Evolutionary conservation across 2,329 filamentous ascomycete genomes (phyloP).

Genomic region (Colletotrichum falcatum): DNA sequence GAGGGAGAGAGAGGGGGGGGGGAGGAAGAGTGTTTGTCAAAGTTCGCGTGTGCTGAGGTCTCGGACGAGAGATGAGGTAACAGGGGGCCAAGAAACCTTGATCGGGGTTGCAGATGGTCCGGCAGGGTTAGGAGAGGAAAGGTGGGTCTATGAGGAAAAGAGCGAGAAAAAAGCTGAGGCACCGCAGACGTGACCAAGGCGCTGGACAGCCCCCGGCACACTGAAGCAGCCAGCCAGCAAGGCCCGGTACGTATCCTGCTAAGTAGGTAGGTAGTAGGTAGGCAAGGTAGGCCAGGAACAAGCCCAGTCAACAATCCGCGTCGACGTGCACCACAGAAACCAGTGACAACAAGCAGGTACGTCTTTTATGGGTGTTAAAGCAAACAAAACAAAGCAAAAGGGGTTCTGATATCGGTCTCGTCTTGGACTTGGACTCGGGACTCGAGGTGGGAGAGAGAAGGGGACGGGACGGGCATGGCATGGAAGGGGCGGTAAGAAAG

Average conservation of each 20-base stretch:
- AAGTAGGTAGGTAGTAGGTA: not conserved
- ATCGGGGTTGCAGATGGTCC: slow-evolving; percentile 40
- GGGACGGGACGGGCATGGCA: not conserved
- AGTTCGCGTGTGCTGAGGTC: slow-evolving; percentile 38
- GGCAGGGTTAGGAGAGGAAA: slow-evolving; percentile 38
- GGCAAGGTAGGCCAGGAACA: slow-evolving; percentile 7
- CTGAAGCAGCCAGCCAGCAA: slow-evolving; percentile 12
- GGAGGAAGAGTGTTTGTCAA: slow-evolving; percentile 37
- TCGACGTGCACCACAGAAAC: not conserved
- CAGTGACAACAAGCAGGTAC: not conserved
- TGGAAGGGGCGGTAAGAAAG: not conserved
- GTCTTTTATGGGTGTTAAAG: not conserved
- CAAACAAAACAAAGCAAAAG: too few species aligned
- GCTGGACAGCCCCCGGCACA: slow-evolving; percentile 34
- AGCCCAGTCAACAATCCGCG: not conserved
- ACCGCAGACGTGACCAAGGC: slow-evolving; percentile 34
- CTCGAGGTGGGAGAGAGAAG: not conserved
- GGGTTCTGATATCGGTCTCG: not conserved
- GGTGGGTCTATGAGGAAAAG: slow-evolving; percentile 17
- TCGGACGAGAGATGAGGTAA: slow-evolving; percentile 41
- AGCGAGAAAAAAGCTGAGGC: slow-evolving; percentile 28
- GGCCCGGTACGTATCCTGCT: slow-evolving; percentile 18
- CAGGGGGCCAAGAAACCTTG: slow-evolving; percentile 42
- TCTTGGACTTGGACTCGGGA: not conserved
- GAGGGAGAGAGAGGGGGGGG: too few species aligned